These are phyloP conservation scores for Pseudisothecium myosuroides DNA, from an alignment of 225 moss, liverwort and hornwort species.

Conservation along the genomic window DNA sequence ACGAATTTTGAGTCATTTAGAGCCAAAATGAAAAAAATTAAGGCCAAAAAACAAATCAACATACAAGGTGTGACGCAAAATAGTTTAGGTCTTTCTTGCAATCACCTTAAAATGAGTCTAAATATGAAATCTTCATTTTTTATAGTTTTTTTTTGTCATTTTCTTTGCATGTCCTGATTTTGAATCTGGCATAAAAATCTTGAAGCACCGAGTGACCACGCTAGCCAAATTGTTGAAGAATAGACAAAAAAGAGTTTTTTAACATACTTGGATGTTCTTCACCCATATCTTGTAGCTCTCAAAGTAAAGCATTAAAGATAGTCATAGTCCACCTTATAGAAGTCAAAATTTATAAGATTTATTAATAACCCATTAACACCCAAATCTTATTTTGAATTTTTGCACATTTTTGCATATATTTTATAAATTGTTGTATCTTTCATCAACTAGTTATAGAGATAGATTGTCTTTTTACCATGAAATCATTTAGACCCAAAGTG, in stretches of 20 bases:
- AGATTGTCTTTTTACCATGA: neutral
- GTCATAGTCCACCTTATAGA: neutral
- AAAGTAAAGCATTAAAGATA: neutral
- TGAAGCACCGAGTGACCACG: neutral
- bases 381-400: neutral
- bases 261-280: neutral
- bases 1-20: too few species aligned
- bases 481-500: neutral
- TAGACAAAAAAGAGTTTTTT: neutral
- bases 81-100: too few species aligned
- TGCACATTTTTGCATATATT: neutral
- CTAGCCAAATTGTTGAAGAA: neutral
- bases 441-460: neutral
- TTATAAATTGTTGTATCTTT: neutral
- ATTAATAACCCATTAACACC: neutral
- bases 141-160: rapidly evolving
- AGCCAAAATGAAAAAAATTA: too few species aligned
- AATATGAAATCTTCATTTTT: neutral
- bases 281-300: neutral
- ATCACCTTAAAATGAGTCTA: neutral
- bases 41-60: too few species aligned
- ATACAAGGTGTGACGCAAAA: too few species aligned
- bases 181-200: neutral
- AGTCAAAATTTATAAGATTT: neutral
- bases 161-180: neutral